Evolutionary conservation across 139 green algal genomes (phyloP).

Genomic region (Spirogloea muscicola): DNA sequence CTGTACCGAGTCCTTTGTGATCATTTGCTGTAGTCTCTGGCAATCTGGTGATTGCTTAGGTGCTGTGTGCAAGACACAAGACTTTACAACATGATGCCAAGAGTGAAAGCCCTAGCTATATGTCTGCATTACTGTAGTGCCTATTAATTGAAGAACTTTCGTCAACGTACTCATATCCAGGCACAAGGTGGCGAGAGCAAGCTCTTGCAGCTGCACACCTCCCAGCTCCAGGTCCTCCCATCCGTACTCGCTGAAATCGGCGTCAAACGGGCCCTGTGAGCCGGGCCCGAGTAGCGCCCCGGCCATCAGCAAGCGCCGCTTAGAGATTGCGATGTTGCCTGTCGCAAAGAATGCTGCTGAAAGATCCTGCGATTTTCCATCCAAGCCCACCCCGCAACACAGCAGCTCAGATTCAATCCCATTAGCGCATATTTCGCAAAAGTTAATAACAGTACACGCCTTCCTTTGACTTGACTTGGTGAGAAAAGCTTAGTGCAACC

Average conservation of each 20-base stretch:
- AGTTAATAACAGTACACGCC: not conserved
- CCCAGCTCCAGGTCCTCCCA: constrained; percentile 55
- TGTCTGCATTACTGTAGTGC: no score
- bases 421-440: not conserved
- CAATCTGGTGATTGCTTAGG: no score
- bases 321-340: constrained; percentile 50
- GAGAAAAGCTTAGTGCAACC: not conserved
- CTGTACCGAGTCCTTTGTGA: no score
- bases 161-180: no score
- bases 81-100: no score
- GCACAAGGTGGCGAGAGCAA: no score
- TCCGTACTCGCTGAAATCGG: constrained; percentile 49
- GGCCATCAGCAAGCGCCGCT: constrained; percentile 6
- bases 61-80: no score
- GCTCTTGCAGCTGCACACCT: no score
- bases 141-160: no score
- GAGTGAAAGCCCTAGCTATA: no score
- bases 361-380: constrained; percentile 26
- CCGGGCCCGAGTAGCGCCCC: not conserved
- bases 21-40: no score
- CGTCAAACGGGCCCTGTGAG: constrained; percentile 43
- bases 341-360: constrained; percentile 55
- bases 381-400: not conserved
- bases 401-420: not conserved
- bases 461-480: no score